Percentiles rank a stretch among this genome's conserved stretches.
Conservation (phyloP, 495 filamentous ascomycete genomes). For the Podospora fimiseda region DNA sequence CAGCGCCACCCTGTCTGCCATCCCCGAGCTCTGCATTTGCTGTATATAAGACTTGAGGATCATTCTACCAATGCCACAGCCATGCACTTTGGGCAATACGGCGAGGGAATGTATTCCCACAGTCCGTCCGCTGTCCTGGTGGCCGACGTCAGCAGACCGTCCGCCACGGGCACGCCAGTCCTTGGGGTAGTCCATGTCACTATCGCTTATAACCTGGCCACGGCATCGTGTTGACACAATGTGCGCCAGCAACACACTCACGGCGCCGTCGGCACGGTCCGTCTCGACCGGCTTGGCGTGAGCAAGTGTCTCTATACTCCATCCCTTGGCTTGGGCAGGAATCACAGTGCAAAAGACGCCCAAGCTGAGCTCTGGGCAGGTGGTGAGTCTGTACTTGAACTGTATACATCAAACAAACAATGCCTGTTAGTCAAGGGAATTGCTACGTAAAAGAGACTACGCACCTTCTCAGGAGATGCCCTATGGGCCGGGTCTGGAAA, state of each 20-base stretch:
- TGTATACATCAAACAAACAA: constrained; percentile 24
- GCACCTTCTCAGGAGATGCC: constrained; percentile 73
- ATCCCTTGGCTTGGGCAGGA: constrained; percentile 37
- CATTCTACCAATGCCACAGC: constrained; percentile 65
- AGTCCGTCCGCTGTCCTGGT: constrained; percentile 66
- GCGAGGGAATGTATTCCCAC: constrained; percentile 78
- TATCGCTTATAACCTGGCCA: constrained; percentile 59
- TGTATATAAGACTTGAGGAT: constrained; percentile 72
- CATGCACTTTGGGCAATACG: constrained; percentile 68
- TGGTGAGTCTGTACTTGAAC: constrained; percentile 75
- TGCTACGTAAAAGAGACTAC: constrained; percentile 16
- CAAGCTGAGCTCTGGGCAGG: constrained; percentile 71
- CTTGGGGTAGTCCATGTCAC: constrained; percentile 64
- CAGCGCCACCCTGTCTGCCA: constrained; percentile 67
- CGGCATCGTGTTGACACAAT: constrained; percentile 67
- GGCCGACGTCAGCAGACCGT: constrained; percentile 36
- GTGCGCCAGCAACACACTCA: constrained; percentile 70
- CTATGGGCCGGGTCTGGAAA: constrained; percentile 65
- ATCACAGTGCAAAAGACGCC: constrained; percentile 68
- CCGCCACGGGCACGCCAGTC: constrained; percentile 49
- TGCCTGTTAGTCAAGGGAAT: constrained; percentile 7
- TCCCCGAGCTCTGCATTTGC: constrained; percentile 50
- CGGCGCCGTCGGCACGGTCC: constrained; percentile 39
- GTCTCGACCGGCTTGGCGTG: constrained; percentile 43
- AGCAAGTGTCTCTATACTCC: constrained; percentile 43